Base-by-base conservation (phyloP, 2,329 filamentous ascomycete species). In the Nigrospora oryzae region DNA sequence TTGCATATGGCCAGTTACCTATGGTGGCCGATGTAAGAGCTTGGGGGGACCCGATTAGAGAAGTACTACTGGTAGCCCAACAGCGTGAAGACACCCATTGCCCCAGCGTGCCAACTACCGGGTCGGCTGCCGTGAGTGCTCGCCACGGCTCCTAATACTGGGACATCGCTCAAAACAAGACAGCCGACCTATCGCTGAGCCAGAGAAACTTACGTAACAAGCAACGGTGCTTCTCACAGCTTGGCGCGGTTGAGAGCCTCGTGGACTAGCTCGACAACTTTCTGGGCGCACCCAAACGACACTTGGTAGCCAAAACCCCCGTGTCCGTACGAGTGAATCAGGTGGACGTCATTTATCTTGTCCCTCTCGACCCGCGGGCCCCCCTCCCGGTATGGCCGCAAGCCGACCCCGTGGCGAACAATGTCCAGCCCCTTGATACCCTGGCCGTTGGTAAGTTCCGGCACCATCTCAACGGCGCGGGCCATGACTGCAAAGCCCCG, bases 311-410 rank as follows among this genome's bases (percentile, higher is more conserved):
- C 89, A 74, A 84, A 89, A 2, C 86, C 86, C 1, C 79, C 82
- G 61, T 89, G 85, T 0, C 86, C 86, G 54, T 90, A 90, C 55
- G 88, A 86, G 61, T 91, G 87, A 44, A 93, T 83, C n/a, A 89
- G 75, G 63, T 75, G 71, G 3, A 63, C 75, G 3, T 78, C 73
- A 7, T 77, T 81, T 38, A 88, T 75, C 50, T 67, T 69, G 60
- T 90, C 84, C 57, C 72, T 83, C 64, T 94, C 89, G 13, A 95
- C 69, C 46, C 89, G 75, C 16, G 87, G 80, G 0, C 89, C 89
- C 2, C 76, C 83, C 45, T 79, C 73, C 42, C 90, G 72, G 59
- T 83, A 78, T 5, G 90, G 90, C 47, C 90, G 73, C 55, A 95
- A 58, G 0, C 90, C 90, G 13, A 95, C 89, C 4, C 81, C 85